Conservation (phyloP, 164 flowering plant species). For the Nelumbo lutea region DNA sequence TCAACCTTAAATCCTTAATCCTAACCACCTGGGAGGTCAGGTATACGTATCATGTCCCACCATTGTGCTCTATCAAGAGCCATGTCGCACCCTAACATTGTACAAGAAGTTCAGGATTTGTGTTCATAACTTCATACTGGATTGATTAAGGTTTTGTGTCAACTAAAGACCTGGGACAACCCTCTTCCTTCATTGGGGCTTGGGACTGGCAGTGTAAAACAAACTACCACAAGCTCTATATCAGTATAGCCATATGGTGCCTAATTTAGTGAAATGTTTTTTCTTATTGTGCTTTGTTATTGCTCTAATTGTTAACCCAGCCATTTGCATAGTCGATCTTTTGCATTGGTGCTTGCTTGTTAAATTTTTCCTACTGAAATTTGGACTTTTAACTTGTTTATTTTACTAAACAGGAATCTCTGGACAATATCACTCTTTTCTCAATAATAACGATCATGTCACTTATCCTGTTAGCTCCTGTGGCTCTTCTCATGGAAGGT, state of each 20-base stretch:
- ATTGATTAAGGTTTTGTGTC: too few relatives aligned
- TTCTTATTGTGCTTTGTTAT: not conserved
- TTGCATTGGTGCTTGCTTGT: not conserved
- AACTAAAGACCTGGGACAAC: too few relatives aligned
- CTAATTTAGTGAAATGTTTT: not conserved
- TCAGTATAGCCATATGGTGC: not conserved
- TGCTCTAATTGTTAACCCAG: not conserved
- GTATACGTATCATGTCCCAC: too few relatives aligned
- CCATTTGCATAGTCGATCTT: not conserved
- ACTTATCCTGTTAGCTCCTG: conserved; percentile 48
- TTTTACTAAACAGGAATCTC: conserved; percentile 56
- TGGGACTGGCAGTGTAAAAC: too few relatives aligned
- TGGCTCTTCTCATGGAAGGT: conserved; percentile 61
- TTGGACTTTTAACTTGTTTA: conserved; percentile 9
- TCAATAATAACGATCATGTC: conserved; percentile 73
- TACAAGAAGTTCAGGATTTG: too few relatives aligned
- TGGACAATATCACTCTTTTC: conserved; percentile 79
- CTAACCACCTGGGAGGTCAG: too few relatives aligned
- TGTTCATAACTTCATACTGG: too few relatives aligned
- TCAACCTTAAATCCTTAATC: too few relatives aligned
- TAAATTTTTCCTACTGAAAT: not conserved
- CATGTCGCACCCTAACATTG: too few relatives aligned
- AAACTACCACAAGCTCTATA: not conserved
- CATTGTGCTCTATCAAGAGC: too few relatives aligned
- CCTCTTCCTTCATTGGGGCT: too few relatives aligned